These are phyloP conservation scores for Thymus mandschuricus DNA, from an alignment of 257 asterid species.

Conservation along the genomic window DNA sequence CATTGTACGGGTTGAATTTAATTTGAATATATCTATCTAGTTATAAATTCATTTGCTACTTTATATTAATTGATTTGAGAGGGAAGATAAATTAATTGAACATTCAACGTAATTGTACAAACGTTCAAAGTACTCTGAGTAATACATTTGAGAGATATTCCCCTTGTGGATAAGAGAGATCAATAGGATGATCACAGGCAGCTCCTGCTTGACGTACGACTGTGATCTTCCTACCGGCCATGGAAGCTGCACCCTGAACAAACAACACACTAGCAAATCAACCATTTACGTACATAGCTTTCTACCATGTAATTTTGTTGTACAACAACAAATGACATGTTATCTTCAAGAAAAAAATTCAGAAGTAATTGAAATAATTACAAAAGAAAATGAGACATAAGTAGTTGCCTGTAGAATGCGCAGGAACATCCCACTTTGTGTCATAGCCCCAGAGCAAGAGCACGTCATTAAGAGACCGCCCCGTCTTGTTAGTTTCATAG, in stretches of 20 bases:
- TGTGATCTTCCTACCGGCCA: constrained; percentile 77
- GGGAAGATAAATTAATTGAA: neutral
- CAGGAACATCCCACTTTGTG: constrained; percentile 90
- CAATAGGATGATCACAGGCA: constrained; percentile 83
- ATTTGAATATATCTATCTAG: constrained; percentile 15
- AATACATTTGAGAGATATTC: constrained; percentile 77
- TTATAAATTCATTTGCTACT: constrained; percentile 23
- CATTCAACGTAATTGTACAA: neutral
- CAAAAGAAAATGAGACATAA: neutral
- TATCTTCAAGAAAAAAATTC: neutral
- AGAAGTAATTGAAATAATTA: no score
- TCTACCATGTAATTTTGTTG: no score
- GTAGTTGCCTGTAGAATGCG: constrained; percentile 76
- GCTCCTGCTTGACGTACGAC: constrained; percentile 82
- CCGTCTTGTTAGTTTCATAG: constrained; percentile 78
- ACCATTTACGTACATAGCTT: neutral
- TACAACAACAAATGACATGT: no score
- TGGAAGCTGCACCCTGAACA: constrained; percentile 79
- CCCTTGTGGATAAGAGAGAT: constrained; percentile 88
- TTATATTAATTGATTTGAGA: no score
- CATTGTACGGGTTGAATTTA: constrained; percentile 26
- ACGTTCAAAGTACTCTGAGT: constrained; percentile 60
- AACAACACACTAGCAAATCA: neutral
- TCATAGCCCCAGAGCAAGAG: constrained; percentile 98
- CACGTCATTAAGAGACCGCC: constrained; percentile 96